These are phyloP conservation scores for Novymonas esmeraldas DNA, from an alignment of 208 protist species.

Conservation along the genomic window DNA sequence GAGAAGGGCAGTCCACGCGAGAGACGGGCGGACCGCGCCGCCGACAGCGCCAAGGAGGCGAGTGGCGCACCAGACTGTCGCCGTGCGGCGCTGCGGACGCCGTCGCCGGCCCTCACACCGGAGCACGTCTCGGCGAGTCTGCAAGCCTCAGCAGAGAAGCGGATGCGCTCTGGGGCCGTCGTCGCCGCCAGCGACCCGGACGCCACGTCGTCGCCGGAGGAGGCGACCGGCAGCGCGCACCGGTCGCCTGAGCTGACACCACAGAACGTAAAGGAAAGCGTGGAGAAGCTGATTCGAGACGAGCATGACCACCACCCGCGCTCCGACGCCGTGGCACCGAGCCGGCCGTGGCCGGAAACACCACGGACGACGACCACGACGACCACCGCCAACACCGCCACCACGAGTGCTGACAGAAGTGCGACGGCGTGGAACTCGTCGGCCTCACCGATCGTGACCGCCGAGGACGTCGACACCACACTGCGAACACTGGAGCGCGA, in stretches of 20 bases:
- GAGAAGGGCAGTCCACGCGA: constrained; percentile 21
- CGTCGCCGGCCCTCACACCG: constrained; percentile 35
- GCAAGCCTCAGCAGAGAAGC: constrained; percentile 44
- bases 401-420: background rate
- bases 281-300: constrained; percentile 22
- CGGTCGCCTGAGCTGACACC: constrained; percentile 37
- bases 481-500: constrained; percentile 23
- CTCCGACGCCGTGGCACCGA: constrained; percentile 32
- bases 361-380: too few relatives aligned
- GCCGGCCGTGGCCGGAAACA: constrained; percentile 22
- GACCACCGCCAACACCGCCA: too few relatives aligned
- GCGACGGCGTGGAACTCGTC: constrained; percentile 8
- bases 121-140: constrained; percentile 40
- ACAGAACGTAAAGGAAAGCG: constrained; percentile 47
- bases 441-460: constrained; percentile 24
- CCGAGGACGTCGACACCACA: constrained; percentile 17
- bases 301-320: constrained; percentile 20
- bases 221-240: background rate
- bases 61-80: background rate
- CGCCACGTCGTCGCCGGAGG: background rate
- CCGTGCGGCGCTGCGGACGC: background rate
- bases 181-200: background rate
- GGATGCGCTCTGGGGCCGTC: constrained; percentile 23
- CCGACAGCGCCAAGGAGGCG: background rate
- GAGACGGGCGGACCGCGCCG: constrained; percentile 12